phyloP scores from a whole-genome alignment of 2,329 filamentous ascomycete genomes.

The Colletotrichum godetiae region DNA sequence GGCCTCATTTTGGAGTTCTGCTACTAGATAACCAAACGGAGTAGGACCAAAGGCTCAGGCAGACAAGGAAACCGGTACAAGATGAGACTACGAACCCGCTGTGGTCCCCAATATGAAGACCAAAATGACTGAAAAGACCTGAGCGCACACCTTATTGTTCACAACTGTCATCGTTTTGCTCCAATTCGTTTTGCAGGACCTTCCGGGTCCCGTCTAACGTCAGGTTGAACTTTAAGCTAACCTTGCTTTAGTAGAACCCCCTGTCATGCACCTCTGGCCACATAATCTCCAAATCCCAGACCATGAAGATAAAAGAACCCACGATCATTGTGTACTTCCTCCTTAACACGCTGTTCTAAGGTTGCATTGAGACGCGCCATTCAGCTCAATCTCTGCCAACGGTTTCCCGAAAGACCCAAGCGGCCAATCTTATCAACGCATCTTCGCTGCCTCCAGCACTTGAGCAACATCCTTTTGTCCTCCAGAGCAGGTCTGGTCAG shows the following conservation, averaged over 20 bases:
- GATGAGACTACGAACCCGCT: conserved; percentile 57
- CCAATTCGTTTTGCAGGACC: conserved; percentile 7
- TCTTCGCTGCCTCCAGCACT: background rate
- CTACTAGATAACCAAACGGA: conserved; percentile 56
- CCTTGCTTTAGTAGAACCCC: background rate
- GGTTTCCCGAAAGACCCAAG: background rate
- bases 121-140: conserved; percentile 81
- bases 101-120: conserved; percentile 62
- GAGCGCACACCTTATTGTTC: conserved; percentile 53
- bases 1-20: conserved; percentile 64
- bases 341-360: background rate
- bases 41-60: conserved; percentile 71
- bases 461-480: background rate
- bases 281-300: conserved; percentile 1
- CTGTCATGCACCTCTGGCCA: background rate
- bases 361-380: background rate
- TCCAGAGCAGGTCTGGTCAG: background rate
- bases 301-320: conserved; percentile 4
- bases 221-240: background rate
- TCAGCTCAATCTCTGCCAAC: background rate
- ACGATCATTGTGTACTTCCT: background rate
- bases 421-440: background rate
- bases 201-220: background rate
- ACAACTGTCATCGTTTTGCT: background rate
- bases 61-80: conserved; percentile 50